Conservation (phyloP, 768 basidiomycete genomes). For the Tulasnella calospora region DNA sequence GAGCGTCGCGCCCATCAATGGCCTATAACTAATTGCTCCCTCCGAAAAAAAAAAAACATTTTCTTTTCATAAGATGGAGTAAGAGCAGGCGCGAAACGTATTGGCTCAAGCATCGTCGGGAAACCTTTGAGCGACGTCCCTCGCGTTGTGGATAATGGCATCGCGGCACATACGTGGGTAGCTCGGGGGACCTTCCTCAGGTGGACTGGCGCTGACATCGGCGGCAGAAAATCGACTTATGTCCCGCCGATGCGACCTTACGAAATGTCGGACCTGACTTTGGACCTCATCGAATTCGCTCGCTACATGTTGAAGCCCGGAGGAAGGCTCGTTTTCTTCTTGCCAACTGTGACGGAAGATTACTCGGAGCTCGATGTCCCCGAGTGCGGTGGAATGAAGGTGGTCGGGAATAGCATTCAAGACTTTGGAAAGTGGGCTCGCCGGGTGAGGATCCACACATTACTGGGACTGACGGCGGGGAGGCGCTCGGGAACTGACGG, state of each 20-base stretch:
- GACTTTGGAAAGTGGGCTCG: conserved; percentile 94
- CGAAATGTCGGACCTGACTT: conserved; percentile 76
- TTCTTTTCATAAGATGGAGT: conserved; percentile 67
- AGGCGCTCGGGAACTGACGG: background rate
- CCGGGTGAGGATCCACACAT: conserved; percentile 52
- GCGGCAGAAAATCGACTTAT: conserved; percentile 41
- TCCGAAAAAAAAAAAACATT: too few relatives aligned
- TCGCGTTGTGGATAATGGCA: conserved; percentile 36
- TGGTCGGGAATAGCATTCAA: conserved; percentile 85
- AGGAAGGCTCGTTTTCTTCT: conserved; percentile 91
- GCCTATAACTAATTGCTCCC: background rate
- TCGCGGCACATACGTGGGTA: conserved; percentile 38
- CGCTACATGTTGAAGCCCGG: conserved; percentile 78
- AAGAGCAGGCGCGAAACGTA: conserved; percentile 76
- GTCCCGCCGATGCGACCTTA: conserved; percentile 89
- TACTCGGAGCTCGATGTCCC: conserved; percentile 85
- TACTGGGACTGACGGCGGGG: background rate
- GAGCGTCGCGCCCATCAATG: conserved; percentile 32
- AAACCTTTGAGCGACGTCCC: conserved; percentile 33
- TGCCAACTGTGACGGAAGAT: conserved; percentile 87
- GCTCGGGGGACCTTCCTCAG: background rate
- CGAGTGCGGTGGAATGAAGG: conserved; percentile 75
- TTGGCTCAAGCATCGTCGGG: conserved; percentile 35
- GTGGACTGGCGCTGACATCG: background rate
- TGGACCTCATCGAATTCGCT: conserved; percentile 75